Base-by-base conservation (phyloP, 768 basidiomycete genomes). In the Coprinopsis strossmayeri region DNA sequence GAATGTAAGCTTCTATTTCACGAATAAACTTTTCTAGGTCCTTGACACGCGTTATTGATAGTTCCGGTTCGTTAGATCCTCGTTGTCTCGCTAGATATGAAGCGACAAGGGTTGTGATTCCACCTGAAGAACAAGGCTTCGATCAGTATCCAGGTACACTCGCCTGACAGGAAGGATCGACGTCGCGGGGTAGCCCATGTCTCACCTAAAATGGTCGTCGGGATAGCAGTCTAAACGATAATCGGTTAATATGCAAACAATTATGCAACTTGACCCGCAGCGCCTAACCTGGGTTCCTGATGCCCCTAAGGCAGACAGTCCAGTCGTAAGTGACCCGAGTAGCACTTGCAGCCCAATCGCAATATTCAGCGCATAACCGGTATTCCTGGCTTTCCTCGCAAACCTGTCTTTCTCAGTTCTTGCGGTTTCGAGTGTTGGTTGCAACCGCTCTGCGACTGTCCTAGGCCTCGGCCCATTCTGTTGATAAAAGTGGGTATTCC, bases 61-160 rank as follows among this genome's bases (percentile, higher is more conserved):
- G 45, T 52, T 87, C 82, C 1, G 87, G 87, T 55, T 88, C 86
- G 30, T 77, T 76, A 0, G 83, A 79, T 10, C 84, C 83, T 23
- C 84, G 77, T 21, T 76, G 72, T 11, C 81, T 78, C 2, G 86
- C 87, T 21, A 89, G 70, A 61, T 83, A 88, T 1, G 84, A 82
- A 15, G 86, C 84, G 12, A 82, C 73, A 17, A 87, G 18, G 0
- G 86, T 89, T 2, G 84, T 63, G 10, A 83, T 49, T n/a, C 79
- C 85, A 26, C 87, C 82, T 18, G 43, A 4, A 40, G 25, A 30
- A 25, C n/a, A n/a, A n/a, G n/a, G n/a, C n/a, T n/a, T n/a, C n/a
- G n/a, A n/a, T n/a, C n/a, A n/a, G n/a, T n/a, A n/a, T n/a, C n/a
- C n/a, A n/a, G n/a, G n/a, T n/a, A n/a, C n/a, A n/a, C n/a, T n/a